Evolutionary conservation across 2,329 filamentous ascomycete genomes (phyloP).

Genomic region (Exophiala sp.): DNA sequence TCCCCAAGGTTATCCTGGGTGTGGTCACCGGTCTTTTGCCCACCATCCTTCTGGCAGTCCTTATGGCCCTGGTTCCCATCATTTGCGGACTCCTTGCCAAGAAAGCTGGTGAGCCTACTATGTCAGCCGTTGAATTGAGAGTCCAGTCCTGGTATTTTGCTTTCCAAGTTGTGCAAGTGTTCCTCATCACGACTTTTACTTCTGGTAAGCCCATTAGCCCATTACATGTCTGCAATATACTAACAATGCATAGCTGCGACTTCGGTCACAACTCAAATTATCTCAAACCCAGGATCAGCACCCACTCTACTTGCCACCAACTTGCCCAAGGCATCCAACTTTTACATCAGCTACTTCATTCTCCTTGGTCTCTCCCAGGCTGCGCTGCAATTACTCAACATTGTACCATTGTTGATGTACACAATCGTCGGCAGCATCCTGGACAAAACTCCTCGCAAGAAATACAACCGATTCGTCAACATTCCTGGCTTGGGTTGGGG

Average conservation of each 20-base stretch:
- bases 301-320: slow-evolving; percentile 68
- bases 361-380: slow-evolving; percentile 68
- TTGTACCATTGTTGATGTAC: slow-evolving; percentile 25
- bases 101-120: slow-evolving; percentile 73
- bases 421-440: slow-evolving; percentile 23
- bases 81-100: slow-evolving; percentile 77
- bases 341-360: slow-evolving; percentile 93
- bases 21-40: slow-evolving; percentile 82
- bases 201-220: slow-evolving; percentile 42
- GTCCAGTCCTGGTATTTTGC: slow-evolving; percentile 85
- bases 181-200: slow-evolving; percentile 78
- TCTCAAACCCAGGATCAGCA: slow-evolving; percentile 60
- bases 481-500: slow-evolving; percentile 80
- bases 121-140: slow-evolving; percentile 77
- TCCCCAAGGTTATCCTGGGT: slow-evolving; percentile 69
- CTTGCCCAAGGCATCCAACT: slow-evolving; percentile 83
- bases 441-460: slow-evolving; percentile 64
- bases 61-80: slow-evolving; percentile 83
- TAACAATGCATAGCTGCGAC: slow-evolving; percentile 60
- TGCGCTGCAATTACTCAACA: slow-evolving; percentile 54
- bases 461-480: slow-evolving; percentile 71
- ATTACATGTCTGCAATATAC: not conserved
- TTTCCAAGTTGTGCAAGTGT: slow-evolving; percentile 75
- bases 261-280: slow-evolving; percentile 63
- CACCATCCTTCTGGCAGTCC: slow-evolving; percentile 69